phyloP scores from a whole-genome alignment of 2,329 filamentous ascomycete species.

The Penicillium sp. region DNA sequence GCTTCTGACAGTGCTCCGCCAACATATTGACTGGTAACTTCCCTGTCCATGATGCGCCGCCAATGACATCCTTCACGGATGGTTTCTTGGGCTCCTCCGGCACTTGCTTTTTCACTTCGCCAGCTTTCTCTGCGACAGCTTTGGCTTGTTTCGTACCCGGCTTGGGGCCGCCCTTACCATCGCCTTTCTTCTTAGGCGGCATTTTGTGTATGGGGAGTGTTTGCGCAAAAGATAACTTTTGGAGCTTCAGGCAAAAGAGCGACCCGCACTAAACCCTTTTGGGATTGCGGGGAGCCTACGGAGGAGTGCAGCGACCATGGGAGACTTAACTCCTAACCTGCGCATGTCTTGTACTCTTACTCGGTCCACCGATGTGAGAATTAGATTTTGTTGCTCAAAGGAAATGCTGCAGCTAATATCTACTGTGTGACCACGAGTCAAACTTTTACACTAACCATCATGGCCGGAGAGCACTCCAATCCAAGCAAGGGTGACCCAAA shows the following conservation, averaged over 20 bases:
- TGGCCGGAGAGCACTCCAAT: constrained; percentile 1
- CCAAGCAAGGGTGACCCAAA: not conserved
- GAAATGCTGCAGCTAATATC: not conserved
- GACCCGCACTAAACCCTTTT: constrained; percentile 36
- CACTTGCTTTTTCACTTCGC: constrained; percentile 33
- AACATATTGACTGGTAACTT: constrained; percentile 93
- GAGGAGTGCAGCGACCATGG: not conserved
- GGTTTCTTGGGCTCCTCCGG: constrained; percentile 57
- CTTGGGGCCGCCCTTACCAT: constrained; percentile 41
- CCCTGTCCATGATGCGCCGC: constrained; percentile 93
- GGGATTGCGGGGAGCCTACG: constrained; percentile 25
- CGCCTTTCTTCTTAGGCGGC: constrained; percentile 45
- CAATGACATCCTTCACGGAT: constrained; percentile 74
- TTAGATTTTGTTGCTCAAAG: not conserved
- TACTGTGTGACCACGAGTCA: not conserved
- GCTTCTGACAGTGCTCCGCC: constrained; percentile 91
- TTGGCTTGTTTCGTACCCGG: constrained; percentile 44
- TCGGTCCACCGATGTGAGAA: not conserved
- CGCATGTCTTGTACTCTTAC: not conserved
- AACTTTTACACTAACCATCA: not conserved
- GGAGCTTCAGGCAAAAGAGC: constrained; percentile 13
- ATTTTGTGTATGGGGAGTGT: constrained; percentile 26
- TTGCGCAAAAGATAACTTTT: constrained; percentile 13
- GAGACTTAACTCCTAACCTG: not conserved
- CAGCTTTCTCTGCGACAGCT: constrained; percentile 36